Conservation (phyloP, 371 early-diverging fungal genomes). For the Funneliformis caledonium region DNA sequence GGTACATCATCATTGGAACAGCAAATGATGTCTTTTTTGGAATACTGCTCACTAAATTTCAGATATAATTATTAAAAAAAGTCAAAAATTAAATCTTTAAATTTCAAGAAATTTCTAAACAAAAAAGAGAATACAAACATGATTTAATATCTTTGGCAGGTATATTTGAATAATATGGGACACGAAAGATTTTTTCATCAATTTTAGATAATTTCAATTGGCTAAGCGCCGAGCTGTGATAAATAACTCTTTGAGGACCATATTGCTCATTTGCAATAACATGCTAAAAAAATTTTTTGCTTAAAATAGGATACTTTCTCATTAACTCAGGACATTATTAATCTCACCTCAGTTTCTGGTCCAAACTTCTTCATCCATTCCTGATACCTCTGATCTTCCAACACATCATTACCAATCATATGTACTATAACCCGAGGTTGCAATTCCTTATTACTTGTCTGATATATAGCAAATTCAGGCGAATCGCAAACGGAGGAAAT, state of each 20-base stretch:
- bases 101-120: background rate
- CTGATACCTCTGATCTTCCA: slow-evolving; percentile 70
- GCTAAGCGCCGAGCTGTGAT: slow-evolving; percentile 57
- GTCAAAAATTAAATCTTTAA: too few relatives aligned
- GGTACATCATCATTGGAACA: slow-evolving; percentile 46
- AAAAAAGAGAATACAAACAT: background rate
- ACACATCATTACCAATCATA: slow-evolving; percentile 67
- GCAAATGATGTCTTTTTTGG: slow-evolving; percentile 42
- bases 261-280: slow-evolving; percentile 63
- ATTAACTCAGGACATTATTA: background rate
- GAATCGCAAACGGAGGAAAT: slow-evolving; percentile 60
- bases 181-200: slow-evolving; percentile 64
- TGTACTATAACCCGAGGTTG: slow-evolving; percentile 66
- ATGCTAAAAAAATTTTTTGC: slow-evolving; percentile 55
- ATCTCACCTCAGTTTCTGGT: slow-evolving; percentile 60
- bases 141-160: slow-evolving; percentile 45
- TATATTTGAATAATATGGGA: slow-evolving; percentile 63
- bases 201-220: slow-evolving; percentile 65
- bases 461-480: slow-evolving; percentile 54
- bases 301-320: background rate
- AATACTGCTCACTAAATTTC: slow-evolving; percentile 17
- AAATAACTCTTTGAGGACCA: slow-evolving; percentile 65
- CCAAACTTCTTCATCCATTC: slow-evolving; percentile 79
- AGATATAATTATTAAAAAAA: background rate
- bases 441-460: slow-evolving; percentile 40